Evolutionary conservation across 768 basidiomycete species (phyloP).

Genomic region (Trametes cinnabarina): DNA sequence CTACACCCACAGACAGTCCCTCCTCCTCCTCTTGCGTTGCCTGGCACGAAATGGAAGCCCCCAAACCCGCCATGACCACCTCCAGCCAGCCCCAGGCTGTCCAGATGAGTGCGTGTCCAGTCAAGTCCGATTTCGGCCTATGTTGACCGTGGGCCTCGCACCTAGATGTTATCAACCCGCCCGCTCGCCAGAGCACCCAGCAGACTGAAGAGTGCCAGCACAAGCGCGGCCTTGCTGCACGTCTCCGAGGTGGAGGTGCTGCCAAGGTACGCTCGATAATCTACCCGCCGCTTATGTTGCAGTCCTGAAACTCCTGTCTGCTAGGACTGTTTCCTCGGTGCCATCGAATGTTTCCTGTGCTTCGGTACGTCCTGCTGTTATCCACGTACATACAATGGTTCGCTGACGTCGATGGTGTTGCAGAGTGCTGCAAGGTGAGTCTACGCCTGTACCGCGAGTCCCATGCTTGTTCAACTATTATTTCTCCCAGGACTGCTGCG

Average conservation of each 20-base stretch:
- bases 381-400: neutral
- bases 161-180: conserved; percentile 48
- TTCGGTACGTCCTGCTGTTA: conserved; percentile 48
- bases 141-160: neutral
- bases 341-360: conserved; percentile 68
- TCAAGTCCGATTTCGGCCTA: neutral
- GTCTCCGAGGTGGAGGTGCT: conserved; percentile 71
- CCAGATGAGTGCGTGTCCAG: conserved; percentile 55
- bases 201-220: conserved; percentile 35
- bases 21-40: neutral
- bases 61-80: conserved; percentile 34
- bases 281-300: neutral
- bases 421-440: conserved; percentile 72
- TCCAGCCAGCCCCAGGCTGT: conserved; percentile 57
- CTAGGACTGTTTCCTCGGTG: conserved; percentile 66
- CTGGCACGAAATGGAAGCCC: conserved; percentile 30
- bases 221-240: conserved; percentile 47
- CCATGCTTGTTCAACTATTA: conserved; percentile 1
- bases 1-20: neutral
- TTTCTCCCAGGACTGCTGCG: conserved; percentile 64
- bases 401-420: neutral
- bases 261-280: conserved; percentile 45
- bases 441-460: neutral
- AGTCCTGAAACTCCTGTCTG: neutral
- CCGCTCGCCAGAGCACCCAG: conserved; percentile 31